Evolutionary conservation across 805 yeast species (phyloP), one percentile per base, ranked within the genome.

Genomic region (Blastobotrys muscicola): DNA sequence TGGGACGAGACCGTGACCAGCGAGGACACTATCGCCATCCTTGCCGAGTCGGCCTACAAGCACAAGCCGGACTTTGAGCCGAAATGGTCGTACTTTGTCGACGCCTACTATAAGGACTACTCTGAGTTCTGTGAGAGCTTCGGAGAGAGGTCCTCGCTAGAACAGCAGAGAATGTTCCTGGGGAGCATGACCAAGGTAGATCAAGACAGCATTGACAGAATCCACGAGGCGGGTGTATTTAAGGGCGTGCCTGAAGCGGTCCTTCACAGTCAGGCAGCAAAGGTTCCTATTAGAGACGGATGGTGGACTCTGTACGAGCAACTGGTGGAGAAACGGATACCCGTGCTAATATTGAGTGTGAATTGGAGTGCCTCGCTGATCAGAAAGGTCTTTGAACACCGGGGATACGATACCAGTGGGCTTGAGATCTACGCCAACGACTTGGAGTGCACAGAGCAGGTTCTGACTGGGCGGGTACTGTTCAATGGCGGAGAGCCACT

Each of bases 1-100:
- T 80, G 82, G 79, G 86, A 80, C 55, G 85, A 78, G 36, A 80
- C 85, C 0, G 67, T 76, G 23, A 77, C 85, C 0, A 49, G 53
- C 4, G 53, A 59, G 29, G 85, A 80, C 56, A 78, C 86, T 0
- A 70, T 79, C 26, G 57, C 56, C 20, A 52, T 74, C 4, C 63
- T 77, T n/a, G 75, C 78, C 10, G 60, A 67, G 31, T 67, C 75
- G 2, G 74, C 78, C 0, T 72, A 73, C 42, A 31, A 29, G 2
- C 41, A 53, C 11, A 65, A 68, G 36, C 70, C 70, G 3, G 56
- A 56, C n/a, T 60, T 63, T 36, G 53, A 52, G 2, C 67, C 71
- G 7, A 54, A 60, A 0, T 71, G 77, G 60, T 49, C 50, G 23
- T 63, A 72, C 50, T 78, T 73, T 56, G 60, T 67, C 9, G 54